These are phyloP conservation scores for Gamarada debralockiae DNA, from an alignment of 495 filamentous ascomycete species.

Conservation along the genomic window DNA sequence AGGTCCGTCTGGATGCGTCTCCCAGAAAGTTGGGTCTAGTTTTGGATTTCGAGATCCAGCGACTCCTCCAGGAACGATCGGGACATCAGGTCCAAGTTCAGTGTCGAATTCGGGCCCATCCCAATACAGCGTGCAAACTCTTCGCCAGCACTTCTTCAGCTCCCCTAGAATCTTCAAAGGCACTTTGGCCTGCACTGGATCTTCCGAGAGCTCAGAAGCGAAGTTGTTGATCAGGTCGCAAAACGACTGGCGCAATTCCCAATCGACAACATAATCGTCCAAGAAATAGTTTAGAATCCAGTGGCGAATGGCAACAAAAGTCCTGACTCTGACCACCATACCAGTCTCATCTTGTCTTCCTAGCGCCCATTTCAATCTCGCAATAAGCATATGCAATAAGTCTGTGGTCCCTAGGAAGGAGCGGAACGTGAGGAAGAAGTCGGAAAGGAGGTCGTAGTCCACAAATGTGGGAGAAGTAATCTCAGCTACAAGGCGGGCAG, in stretches of 20 bases:
- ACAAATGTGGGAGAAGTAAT: conserved; percentile 95
- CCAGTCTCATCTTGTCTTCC: conserved; percentile 77
- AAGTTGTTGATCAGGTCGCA: conserved; percentile 79
- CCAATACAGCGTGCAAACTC: conserved; percentile 87
- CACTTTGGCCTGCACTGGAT: conserved; percentile 53
- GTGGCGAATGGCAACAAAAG: conserved; percentile 93
- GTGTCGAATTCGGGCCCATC: conserved; percentile 59
- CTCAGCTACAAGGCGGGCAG: conserved; percentile 90
- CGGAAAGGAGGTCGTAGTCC: conserved; percentile 95
- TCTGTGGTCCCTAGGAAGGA: conserved; percentile 73
- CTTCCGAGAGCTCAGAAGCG: conserved; percentile 47
- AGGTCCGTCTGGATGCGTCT: conserved; percentile 28
- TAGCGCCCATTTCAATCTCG: conserved; percentile 85
- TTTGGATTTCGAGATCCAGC: conserved; percentile 51
- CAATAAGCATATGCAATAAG: conserved; percentile 76
- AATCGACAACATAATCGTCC: conserved; percentile 90
- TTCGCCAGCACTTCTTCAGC: conserved; percentile 95
- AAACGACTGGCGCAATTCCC: conserved; percentile 73
- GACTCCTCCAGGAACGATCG: conserved; percentile 72
- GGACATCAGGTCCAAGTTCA: conserved; percentile 56
- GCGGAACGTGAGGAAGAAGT: conserved; percentile 96
- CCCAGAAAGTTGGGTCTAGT: conserved; percentile 45
- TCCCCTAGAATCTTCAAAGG: conserved; percentile 91
- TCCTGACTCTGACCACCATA: conserved; percentile 86
- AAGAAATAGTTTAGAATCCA: conserved; percentile 99